Evolutionary conservation across 2,329 filamentous ascomycete species (phyloP).

Genomic region (Camillea tinctor): DNA sequence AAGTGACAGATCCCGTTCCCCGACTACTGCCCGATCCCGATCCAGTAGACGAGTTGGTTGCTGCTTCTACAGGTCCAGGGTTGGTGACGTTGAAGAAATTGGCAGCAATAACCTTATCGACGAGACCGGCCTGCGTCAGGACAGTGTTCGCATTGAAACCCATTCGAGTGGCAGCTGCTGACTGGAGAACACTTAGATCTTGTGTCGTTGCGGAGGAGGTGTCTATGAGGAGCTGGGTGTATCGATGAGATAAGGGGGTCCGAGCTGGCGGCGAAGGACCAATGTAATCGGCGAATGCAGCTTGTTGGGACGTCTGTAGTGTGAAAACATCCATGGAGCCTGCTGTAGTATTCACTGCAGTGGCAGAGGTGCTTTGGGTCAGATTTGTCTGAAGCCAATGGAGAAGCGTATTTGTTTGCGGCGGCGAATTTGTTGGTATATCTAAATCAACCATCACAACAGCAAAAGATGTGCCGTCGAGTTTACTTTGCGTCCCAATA

Average conservation of each 20-base stretch:
- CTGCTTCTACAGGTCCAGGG: constrained; percentile 17
- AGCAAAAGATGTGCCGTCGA: constrained; percentile 42
- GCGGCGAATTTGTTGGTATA: constrained; percentile 42
- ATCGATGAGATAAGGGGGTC: constrained; percentile 31
- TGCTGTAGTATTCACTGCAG: constrained; percentile 20
- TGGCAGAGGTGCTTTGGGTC: constrained; percentile 24
- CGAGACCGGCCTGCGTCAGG: constrained; percentile 29
- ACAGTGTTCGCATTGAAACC: constrained; percentile 26
- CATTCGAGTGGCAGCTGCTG: constrained; percentile 24
- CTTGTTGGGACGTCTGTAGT: constrained; percentile 21
- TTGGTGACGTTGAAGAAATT: constrained; percentile 37
- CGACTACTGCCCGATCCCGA: constrained; percentile 2
- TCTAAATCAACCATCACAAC: constrained; percentile 47
- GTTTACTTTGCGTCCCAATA: constrained; percentile 35
- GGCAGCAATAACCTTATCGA: constrained; percentile 32
- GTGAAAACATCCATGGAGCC: constrained; percentile 21
- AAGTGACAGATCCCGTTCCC: constrained; percentile 13
- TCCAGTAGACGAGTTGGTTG: constrained; percentile 13
- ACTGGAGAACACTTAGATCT: constrained; percentile 23
- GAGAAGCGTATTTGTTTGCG: constrained; percentile 38
- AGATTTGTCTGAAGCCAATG: constrained; percentile 46
- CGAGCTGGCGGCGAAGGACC: constrained; percentile 29
- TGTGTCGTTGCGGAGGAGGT: constrained; percentile 26
- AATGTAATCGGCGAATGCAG: constrained; percentile 27
- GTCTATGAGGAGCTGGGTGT: constrained; percentile 33